Base-by-base conservation (phyloP, 2,329 filamentous ascomycete genomes). In the Fusarium odoratissimum region DNA sequence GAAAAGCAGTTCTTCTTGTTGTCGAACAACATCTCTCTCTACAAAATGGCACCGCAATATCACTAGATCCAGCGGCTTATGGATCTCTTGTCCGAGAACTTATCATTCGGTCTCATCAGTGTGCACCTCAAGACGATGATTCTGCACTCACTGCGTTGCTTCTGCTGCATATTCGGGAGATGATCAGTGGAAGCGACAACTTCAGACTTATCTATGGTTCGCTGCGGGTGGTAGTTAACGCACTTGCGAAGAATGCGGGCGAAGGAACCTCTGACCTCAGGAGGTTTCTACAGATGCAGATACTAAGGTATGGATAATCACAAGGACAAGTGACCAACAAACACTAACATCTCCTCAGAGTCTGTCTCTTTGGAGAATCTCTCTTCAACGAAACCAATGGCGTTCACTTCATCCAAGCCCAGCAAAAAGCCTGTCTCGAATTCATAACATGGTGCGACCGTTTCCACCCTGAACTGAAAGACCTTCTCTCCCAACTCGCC, bases 161-260 rank as follows among this genome's bases (percentile, higher is more conserved):
- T 3, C 21, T 75, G 0, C n/a, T 75, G 2, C 74, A 75, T 19
- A 72, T 75, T 13, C 58, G 74, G 3, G 74, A 75, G 42, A 75
- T 75, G 71, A 76, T 75, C 1, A 75, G 73, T 9, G 74, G 74
- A 1, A 73, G 74, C 4, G 73, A 75, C n/a, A 75, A 75, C 13
- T 75, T 75, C 5, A 61, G 61, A 8, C 69, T 75, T 2, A 64
- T 76, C 1, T 75, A 75, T 23, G 74, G 74, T 1, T 75, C 74
- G 0, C 8, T 75, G 0, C 44, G 74, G 2, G 70, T 72, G 1
- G 73, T 75, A 0, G 65, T 75, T 0, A 76, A 76, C 31, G 44
- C 72, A 9, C 60, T 74, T 1, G 63, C 64, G 1, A 38, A 69
- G 3, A 62, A 49, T 13, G 12, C 57, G 5, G 59, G 68, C 3